Conservation (phyloP, 2,329 filamentous ascomycete genomes). For the Penicillium nordicum region DNA sequence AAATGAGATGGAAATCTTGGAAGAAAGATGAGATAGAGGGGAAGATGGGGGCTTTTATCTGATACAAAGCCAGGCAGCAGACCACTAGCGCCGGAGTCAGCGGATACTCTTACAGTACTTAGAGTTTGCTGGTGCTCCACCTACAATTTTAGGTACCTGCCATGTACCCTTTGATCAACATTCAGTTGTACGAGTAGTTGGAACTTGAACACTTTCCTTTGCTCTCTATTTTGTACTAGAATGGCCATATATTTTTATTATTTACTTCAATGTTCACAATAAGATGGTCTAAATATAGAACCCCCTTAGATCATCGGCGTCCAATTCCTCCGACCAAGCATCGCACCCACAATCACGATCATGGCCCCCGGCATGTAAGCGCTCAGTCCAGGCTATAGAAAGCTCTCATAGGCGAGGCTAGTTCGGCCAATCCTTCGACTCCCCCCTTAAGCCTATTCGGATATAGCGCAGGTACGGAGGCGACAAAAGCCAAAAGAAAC, state of each 20-base stretch:
- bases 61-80: slow-evolving; percentile 11
- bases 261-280: neutral
- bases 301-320: slow-evolving; percentile 6
- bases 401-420: neutral
- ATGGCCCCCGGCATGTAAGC: too few relatives aligned
- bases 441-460: neutral
- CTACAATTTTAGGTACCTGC: neutral
- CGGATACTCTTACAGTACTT: slow-evolving; percentile 4
- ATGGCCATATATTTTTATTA: neutral
- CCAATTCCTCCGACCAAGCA: neutral
- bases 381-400: too few relatives aligned
- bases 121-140: neutral
- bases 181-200: neutral
- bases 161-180: neutral
- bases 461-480: neutral
- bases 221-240: neutral
- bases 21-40: neutral
- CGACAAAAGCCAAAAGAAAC: neutral
- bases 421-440: neutral
- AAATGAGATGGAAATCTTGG: neutral
- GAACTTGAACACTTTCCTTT: neutral
- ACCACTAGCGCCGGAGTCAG: slow-evolving; percentile 4
- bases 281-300: slow-evolving; percentile 13
- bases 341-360: neutral
- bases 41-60: slow-evolving; percentile 4